Percentiles rank a stretch among this genome's conserved stretches.
These are phyloP conservation scores for Tetrahymena borealis DNA, from an alignment of 73 alveolate genomes.

Conservation along the genomic window DNA sequence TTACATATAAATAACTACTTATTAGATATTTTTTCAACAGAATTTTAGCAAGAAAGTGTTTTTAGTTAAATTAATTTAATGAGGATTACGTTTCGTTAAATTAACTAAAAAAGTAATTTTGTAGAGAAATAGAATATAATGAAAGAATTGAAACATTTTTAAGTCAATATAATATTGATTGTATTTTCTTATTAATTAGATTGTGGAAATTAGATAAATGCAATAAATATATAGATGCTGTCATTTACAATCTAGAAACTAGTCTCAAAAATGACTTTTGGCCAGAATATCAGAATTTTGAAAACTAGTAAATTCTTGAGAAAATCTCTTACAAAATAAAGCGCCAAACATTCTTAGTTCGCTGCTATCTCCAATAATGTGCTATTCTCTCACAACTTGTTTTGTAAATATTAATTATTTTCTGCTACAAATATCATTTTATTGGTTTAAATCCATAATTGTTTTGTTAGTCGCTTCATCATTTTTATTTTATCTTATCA, in stretches of 20 bases:
- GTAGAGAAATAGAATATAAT: too few species aligned
- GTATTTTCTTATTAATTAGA: background rate
- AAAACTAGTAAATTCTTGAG: background rate
- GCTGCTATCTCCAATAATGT: background rate
- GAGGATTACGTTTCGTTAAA: background rate
- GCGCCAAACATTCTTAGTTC: background rate
- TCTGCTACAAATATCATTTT: background rate
- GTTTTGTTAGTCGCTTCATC: too few species aligned
- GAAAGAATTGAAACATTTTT: too few species aligned
- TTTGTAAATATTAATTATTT: background rate
- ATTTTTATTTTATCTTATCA: too few species aligned
- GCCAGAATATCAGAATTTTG: background rate
- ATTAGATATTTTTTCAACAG: background rate
- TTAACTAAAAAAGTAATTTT: background rate
- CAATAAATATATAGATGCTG: conserved; percentile 32
- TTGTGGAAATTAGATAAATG: conserved; percentile 35
- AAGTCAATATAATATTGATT: too few species aligned
- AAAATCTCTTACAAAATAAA: background rate
- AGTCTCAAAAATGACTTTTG: conserved; percentile 19
- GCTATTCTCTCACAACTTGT: background rate
- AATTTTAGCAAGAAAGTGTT: background rate
- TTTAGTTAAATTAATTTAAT: background rate
- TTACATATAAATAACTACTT: background rate
- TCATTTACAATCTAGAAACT: conserved; percentile 27
- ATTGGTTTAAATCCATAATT: too few species aligned